Conservation (phyloP, 352 stramenopile genomes). For the Stramenopiles sp. region DNA sequence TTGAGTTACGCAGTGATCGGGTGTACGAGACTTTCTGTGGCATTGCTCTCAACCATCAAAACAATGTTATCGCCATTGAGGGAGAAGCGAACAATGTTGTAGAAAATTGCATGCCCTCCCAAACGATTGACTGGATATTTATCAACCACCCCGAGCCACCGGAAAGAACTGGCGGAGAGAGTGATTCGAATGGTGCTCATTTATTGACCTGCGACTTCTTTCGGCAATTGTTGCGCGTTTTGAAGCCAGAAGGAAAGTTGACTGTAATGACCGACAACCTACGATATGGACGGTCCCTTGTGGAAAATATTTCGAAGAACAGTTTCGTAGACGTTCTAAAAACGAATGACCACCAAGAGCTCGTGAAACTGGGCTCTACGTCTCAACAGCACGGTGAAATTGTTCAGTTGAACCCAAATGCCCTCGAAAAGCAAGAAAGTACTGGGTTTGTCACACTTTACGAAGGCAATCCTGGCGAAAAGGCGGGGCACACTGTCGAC, state of each 20-base stretch:
- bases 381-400: too few relatives aligned
- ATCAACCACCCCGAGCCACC: conserved; percentile 22
- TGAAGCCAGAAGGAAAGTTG: conserved; percentile 16
- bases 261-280: conserved; percentile 24
- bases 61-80: conserved; percentile 17
- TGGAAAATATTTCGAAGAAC: conserved; percentile 12
- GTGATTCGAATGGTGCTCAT: conserved; percentile 17
- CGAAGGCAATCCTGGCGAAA: neutral
- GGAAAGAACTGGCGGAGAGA: conserved; percentile 14
- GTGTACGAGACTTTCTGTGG: conserved; percentile 19
- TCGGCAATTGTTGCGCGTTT: neutral
- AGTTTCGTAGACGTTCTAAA: neutral
- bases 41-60: neutral
- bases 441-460: neutral
- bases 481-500: neutral
- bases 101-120: neutral
- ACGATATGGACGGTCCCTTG: conserved; percentile 17
- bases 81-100: conserved; percentile 14
- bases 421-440: neutral
- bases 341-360: neutral
- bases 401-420: too few relatives aligned
- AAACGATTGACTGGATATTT: conserved; percentile 17
- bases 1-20: conserved; percentile 21
- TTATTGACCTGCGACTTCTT: conserved; percentile 17
- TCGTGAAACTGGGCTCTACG: neutral